Conservation (phyloP, 129 eudicot genomes). For the Daucus carota region DNA sequence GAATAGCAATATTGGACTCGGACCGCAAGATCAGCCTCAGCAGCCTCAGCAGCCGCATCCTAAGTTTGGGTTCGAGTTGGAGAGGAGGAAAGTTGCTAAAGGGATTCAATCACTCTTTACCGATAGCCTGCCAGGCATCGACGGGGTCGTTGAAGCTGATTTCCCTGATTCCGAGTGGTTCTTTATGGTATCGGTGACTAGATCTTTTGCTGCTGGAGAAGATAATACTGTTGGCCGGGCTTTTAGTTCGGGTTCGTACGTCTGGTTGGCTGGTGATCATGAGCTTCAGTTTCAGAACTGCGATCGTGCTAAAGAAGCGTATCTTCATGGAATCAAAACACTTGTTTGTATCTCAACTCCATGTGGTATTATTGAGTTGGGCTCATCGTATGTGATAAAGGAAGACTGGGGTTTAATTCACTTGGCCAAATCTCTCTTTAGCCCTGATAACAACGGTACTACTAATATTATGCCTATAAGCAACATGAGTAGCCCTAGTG, state of each 20-base stretch:
- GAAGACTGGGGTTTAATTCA: constrained; percentile 26
- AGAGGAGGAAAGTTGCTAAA: constrained; percentile 5
- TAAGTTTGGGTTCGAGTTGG: constrained; percentile 13
- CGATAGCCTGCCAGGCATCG: constrained; percentile 3
- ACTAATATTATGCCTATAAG: constrained; percentile 8
- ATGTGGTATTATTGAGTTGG: constrained; percentile 43
- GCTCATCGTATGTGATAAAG: constrained; percentile 25
- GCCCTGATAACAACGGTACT: constrained; percentile 9
- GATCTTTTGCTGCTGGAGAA: constrained; percentile 20
- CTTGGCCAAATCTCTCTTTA: constrained; percentile 27
- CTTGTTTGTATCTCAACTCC: constrained; percentile 46
- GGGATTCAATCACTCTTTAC: constrained; percentile 17
- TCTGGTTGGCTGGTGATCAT: constrained; percentile 32
- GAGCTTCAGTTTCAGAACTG: constrained; percentile 21
- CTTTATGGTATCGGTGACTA: constrained; percentile 30
- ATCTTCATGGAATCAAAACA: constrained; percentile 30
- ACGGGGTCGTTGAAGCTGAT: constrained; percentile 4
- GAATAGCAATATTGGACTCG: constrained; percentile 10
- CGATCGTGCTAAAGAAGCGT: constrained; percentile 45
- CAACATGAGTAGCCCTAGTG: constrained; percentile 10
- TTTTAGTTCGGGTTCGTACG: constrained; percentile 27
- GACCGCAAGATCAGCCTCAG: constrained; percentile 3
- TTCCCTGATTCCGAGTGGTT: constrained; percentile 34
- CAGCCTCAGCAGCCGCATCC: constrained; percentile 7
- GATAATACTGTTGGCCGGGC: constrained; percentile 29